These are phyloP conservation scores for Diddensiella santjacobensis DNA, from an alignment of 805 yeast genomes.

Conservation along the genomic window DNA sequence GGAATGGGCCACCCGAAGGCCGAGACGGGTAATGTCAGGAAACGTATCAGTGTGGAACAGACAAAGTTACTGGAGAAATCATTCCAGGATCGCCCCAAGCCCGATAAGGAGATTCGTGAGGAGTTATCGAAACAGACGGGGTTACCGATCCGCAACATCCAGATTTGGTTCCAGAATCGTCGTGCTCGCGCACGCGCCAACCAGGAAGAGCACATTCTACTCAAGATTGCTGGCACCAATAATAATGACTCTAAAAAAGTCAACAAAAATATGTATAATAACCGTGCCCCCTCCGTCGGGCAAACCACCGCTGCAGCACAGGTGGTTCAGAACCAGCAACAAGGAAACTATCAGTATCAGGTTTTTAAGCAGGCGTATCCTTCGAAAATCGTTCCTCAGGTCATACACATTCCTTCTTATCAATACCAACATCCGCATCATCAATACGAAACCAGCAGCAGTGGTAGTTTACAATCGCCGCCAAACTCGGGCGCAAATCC, in stretches of 20 bases:
- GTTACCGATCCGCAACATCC: constrained; percentile 78
- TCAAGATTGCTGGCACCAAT: constrained; percentile 10
- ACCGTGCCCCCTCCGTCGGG: not conserved
- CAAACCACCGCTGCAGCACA: not conserved
- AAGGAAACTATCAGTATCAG: constrained; percentile 37
- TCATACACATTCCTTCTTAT: constrained; percentile 7
- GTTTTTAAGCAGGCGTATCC: constrained; percentile 54
- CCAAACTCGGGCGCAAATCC: not conserved
- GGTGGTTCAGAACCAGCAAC: not conserved
- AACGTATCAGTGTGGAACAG: constrained; percentile 32
- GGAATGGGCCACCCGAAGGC: not conserved
- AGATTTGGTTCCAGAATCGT: constrained; percentile 93
- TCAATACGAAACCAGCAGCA: constrained; percentile 2
- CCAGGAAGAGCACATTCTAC: constrained; percentile 26
- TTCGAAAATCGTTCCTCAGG: constrained; percentile 13
- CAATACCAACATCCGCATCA: constrained; percentile 1
- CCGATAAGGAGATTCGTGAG: constrained; percentile 66
- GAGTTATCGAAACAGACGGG: constrained; percentile 66
- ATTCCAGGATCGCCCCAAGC: constrained; percentile 71
- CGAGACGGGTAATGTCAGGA: constrained; percentile 11
- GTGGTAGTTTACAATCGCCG: not conserved
- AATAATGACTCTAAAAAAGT: not conserved
- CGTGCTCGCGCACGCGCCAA: constrained; percentile 47
- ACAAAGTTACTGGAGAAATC: constrained; percentile 59
- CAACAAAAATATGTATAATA: not conserved